Evolutionary conservation across 2,329 filamentous ascomycete species (phyloP), one percentile per base, ranked within the genome.

Genomic region (Epichloe hybrida): DNA sequence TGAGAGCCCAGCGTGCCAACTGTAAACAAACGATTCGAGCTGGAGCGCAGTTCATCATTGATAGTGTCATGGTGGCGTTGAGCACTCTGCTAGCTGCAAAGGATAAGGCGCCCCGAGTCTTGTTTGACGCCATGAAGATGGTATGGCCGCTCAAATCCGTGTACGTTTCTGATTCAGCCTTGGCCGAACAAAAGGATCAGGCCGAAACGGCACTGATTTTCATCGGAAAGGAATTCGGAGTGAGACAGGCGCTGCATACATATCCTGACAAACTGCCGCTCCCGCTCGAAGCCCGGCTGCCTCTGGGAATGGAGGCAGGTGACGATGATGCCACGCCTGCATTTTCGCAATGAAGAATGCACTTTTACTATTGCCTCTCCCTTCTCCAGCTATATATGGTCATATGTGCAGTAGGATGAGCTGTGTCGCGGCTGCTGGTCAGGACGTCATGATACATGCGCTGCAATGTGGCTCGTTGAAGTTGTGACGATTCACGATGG

Each of bases 111-210:
- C 67, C 66, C 21, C 59, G 56, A 40, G 58, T 60, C 11, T 54
- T 69, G 39, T 68, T 69, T 49, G 65, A 68, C 31, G 66, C 65
- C 1, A 50, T 70, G 38, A 64, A 62, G 57, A 52, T 69, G 31
- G 58, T 70, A 15, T 71, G 67, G 64, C 68, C 68, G 8, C 59
- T 70, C 20, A 63, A 62, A 6, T 51, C 61, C 1, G 56, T 70
- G 20, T 64, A 61, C 36, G 50, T 63, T 12, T 54, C 63, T 6
- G 52, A 59, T 3, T 56, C 63, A 4, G 61, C 61, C n/a, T 57
- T 60, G 34, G 50, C 56, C 1, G 59, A 61, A 34, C 61, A 69
- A 42, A 59, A 58, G 23, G 50, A 51, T 2, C 51, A 54, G 12
- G 68, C 68, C 8, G 53, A 56, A 27, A 42, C 41, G 31, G 57